Conservation (phyloP, 208 protist species). For the Leishmania guyanensis region DNA sequence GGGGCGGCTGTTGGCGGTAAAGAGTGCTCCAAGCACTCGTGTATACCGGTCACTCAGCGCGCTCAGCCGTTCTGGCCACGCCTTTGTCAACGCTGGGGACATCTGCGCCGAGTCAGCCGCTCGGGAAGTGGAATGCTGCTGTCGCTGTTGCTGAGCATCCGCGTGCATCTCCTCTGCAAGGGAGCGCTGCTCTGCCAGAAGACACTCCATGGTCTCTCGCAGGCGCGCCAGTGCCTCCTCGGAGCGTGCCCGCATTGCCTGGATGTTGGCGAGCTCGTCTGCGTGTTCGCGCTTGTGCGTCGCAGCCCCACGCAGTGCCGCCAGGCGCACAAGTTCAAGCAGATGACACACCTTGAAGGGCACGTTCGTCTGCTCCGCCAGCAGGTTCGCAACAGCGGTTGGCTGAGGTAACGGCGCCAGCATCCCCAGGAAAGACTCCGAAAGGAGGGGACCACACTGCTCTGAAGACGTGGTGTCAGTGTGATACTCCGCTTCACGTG, state of each 20-base stretch:
- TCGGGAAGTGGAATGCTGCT: background rate
- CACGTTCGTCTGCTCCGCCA: background rate
- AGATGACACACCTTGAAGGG: conserved; percentile 8
- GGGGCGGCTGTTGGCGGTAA: conserved; percentile 28
- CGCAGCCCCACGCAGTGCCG: conserved; percentile 8
- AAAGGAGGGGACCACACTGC: background rate
- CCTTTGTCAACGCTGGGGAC: background rate
- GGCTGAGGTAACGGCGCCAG: background rate
- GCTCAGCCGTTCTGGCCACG: conserved; percentile 18
- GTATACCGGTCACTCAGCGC: conserved; percentile 35
- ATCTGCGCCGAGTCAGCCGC: background rate
- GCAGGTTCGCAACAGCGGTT: background rate
- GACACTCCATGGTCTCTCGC: conserved; percentile 26
- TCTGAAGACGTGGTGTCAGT: background rate
- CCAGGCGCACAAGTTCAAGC: conserved; percentile 32
- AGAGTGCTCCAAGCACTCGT: conserved; percentile 35
- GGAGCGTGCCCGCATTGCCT: conserved; percentile 11
- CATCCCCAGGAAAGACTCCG: background rate
- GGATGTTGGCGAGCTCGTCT: conserved; percentile 7
- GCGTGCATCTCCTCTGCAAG: conserved; percentile 25
- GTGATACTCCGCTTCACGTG: background rate
- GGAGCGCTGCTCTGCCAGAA: conserved; percentile 29
- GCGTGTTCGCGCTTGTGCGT: conserved; percentile 7
- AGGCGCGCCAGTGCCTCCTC: conserved; percentile 26
- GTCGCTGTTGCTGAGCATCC: background rate